Conservation (phyloP, 495 filamentous ascomycete genomes). For the Trichoderma asperelloides region DNA sequence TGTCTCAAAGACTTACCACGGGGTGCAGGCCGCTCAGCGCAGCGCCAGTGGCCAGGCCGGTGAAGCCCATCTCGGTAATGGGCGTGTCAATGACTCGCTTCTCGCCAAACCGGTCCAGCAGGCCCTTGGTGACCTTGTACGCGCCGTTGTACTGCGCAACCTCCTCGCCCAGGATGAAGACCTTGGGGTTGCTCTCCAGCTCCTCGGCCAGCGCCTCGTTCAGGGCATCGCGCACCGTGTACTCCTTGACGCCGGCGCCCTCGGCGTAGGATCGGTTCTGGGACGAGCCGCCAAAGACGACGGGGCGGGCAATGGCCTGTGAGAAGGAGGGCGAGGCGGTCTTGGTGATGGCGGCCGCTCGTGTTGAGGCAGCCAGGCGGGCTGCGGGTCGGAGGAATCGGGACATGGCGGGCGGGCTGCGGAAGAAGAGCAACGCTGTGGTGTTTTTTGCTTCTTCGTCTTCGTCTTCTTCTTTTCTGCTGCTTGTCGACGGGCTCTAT, state of each 20-base stretch:
- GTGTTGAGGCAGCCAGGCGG: slow-evolving; percentile 61
- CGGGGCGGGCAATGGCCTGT: slow-evolving; percentile 31
- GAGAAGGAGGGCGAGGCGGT: slow-evolving; percentile 40
- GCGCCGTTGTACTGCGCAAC: slow-evolving; percentile 99
- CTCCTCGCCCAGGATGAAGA: slow-evolving; percentile 94
- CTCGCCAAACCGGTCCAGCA: slow-evolving; percentile 92
- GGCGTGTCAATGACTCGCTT: slow-evolving; percentile 97
- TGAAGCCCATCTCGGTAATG: slow-evolving; percentile 94
- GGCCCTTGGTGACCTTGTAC: slow-evolving; percentile 97
- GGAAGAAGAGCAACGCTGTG: slow-evolving; percentile 11
- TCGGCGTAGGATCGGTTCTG: slow-evolving; percentile 47
- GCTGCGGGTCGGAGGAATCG: slow-evolving; percentile 75
- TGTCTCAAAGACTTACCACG: too few relatives aligned
- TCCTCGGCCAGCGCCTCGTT: slow-evolving; percentile 98
- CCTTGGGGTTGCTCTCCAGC: slow-evolving; percentile 86
- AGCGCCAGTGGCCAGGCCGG: slow-evolving; percentile 85
- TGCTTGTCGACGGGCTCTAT: too few relatives aligned
- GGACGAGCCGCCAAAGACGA: slow-evolving; percentile 28
- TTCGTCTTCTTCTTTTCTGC: too few relatives aligned
- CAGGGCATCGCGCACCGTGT: slow-evolving; percentile 91
- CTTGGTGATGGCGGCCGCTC: slow-evolving; percentile 42
- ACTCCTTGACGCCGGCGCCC: slow-evolving; percentile 65
- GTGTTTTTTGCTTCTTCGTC: too few relatives aligned
- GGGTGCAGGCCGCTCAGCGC: slow-evolving; percentile 91
- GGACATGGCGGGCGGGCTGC: slow-evolving; percentile 42